Evolutionary conservation across 202 grass and related monocot species (phyloP).

Genomic region (Digitaria exilis): DNA sequence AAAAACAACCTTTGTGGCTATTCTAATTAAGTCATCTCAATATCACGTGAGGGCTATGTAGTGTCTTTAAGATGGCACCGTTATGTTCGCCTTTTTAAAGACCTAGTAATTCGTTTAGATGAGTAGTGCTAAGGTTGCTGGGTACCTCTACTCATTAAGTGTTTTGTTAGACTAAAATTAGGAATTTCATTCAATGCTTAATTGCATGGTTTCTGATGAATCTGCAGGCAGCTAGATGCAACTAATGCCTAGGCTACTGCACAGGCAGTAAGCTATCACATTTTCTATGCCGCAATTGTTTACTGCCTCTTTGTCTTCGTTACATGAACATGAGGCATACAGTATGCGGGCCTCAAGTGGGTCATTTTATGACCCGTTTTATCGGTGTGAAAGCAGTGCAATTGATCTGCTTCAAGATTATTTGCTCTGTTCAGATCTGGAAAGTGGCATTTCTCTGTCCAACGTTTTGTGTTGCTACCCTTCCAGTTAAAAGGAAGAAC

Average conservation of each 20-base stretch:
- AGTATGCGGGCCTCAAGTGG: conserved; percentile 30
- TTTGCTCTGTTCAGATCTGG: conserved; percentile 7
- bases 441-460: conserved; percentile 2
- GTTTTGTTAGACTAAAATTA: conserved; percentile 9
- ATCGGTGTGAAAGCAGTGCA: background rate
- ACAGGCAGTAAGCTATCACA: background rate
- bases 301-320: no score
- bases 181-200: conserved; percentile 17
- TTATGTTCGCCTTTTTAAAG: background rate
- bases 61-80: background rate
- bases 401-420: conserved; percentile 14
- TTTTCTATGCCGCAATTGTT: conserved; percentile 28
- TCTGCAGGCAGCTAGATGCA: conserved; percentile 4
- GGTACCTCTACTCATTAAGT: background rate
- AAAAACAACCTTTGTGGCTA: background rate
- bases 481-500: background rate
- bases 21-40: background rate
- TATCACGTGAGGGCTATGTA: background rate
- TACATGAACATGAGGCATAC: conserved; percentile 8
- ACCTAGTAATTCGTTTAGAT: background rate
- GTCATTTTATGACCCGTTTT: background rate
- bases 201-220: conserved; percentile 18
- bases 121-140: conserved; percentile 17
- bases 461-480: background rate
- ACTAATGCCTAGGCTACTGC: conserved; percentile 16